phyloP scores from a whole-genome alignment of 2,329 filamentous ascomycete species.

The Myriosclerotinia curreyana region DNA sequence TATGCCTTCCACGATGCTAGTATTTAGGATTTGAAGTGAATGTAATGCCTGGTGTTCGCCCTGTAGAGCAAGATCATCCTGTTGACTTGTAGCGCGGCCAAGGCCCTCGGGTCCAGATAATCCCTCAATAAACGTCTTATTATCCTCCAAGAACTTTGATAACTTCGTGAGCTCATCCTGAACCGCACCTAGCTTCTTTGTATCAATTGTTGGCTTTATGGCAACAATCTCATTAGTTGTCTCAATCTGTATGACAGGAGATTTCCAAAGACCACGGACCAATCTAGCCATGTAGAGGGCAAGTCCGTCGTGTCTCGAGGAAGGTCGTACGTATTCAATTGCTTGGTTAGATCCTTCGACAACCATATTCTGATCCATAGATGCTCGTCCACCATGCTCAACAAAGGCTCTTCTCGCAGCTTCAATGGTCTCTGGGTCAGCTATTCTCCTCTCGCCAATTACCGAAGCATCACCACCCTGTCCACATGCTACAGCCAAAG shows the following conservation, averaged over 20 bases:
- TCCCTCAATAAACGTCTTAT: slow-evolving; percentile 88
- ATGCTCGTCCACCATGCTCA: slow-evolving; percentile 85
- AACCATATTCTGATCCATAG: slow-evolving; percentile 72
- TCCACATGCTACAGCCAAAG: slow-evolving; percentile 90
- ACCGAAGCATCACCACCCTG: slow-evolving; percentile 75
- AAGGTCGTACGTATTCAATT: slow-evolving; percentile 80
- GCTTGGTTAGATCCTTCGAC: slow-evolving; percentile 59
- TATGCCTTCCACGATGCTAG: slow-evolving; percentile 91
- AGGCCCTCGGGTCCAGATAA: slow-evolving; percentile 86
- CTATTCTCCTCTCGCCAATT: slow-evolving; percentile 63
- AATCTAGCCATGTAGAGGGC: slow-evolving; percentile 84
- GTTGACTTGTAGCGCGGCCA: slow-evolving; percentile 71
- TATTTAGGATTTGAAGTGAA: slow-evolving; percentile 79
- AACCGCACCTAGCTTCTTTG: slow-evolving; percentile 67
- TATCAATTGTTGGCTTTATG: slow-evolving; percentile 64
- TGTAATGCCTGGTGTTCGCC: slow-evolving; percentile 92
- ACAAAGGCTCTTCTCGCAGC: slow-evolving; percentile 85
- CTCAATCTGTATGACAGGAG: slow-evolving; percentile 62
- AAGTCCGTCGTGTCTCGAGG: slow-evolving; percentile 83
- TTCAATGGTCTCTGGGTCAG: slow-evolving; percentile 82
- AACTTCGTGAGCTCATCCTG: slow-evolving; percentile 79
- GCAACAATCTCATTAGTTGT: slow-evolving; percentile 56
- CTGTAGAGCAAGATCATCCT: slow-evolving; percentile 88
- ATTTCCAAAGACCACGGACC: slow-evolving; percentile 85
- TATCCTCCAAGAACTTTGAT: slow-evolving; percentile 78